These are phyloP conservation scores for Corylus heterophylla DNA, from an alignment of 306 rosid genomes.

Conservation along the genomic window DNA sequence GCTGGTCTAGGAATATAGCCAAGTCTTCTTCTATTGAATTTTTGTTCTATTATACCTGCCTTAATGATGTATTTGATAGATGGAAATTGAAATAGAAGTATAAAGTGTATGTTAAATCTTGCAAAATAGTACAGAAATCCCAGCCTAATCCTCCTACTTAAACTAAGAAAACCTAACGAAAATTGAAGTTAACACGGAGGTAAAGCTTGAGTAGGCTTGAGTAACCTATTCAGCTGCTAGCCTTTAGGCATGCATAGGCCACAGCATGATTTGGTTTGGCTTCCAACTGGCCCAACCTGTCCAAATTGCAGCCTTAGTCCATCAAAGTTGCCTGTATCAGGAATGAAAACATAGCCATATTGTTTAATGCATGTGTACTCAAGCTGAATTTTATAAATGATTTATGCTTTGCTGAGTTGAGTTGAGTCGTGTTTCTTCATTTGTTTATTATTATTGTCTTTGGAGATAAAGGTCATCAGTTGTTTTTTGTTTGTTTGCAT, in stretches of 20 bases:
- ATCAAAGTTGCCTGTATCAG: neutral
- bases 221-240: neutral
- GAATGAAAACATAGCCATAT: neutral
- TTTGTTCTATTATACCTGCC: neutral
- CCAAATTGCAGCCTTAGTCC: slow-evolving; percentile 1
- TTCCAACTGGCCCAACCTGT: neutral
- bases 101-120: neutral
- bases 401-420: too few relatives aligned
- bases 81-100: neutral
- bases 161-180: neutral
- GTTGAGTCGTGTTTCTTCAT: too few relatives aligned
- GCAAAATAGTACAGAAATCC: neutral
- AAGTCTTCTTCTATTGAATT: neutral
- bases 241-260: neutral
- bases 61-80: neutral
- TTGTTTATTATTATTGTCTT: too few relatives aligned
- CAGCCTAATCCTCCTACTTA: neutral
- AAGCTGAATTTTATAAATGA: neutral
- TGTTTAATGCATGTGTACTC: neutral
- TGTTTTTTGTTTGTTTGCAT: too few relatives aligned
- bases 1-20: neutral
- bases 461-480: too few relatives aligned
- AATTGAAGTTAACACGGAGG: neutral
- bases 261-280: neutral
- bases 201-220: neutral